Conservation (phyloP, 2,329 filamentous ascomycete species). For the Microcyclospora pomicola region DNA sequence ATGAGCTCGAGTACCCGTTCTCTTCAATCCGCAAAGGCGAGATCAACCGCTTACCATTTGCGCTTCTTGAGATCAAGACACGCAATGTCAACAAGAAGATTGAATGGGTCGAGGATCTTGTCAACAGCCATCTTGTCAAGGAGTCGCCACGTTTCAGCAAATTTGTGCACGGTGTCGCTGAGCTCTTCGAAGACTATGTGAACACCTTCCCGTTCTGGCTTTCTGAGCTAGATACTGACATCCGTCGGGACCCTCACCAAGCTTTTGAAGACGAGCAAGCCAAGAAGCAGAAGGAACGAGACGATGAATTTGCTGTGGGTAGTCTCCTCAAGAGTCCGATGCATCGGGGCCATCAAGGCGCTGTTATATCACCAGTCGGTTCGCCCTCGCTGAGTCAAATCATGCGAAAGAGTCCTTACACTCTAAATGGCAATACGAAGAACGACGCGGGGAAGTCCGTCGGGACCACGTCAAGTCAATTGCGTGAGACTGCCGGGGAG, state of each 20-base stretch:
- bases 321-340: conserved; percentile 49
- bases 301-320: conserved; percentile 80
- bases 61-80: conserved; percentile 84
- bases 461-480: conserved; percentile 12
- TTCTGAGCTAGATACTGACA: conserved; percentile 79
- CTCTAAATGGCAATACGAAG: too few relatives aligned
- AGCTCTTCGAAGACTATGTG: conserved; percentile 84
- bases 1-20: conserved; percentile 76
- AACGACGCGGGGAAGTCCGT: conserved; percentile 2
- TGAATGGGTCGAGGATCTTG: conserved; percentile 82
- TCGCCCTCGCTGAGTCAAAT: conserved; percentile 48
- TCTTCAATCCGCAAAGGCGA: conserved; percentile 77
- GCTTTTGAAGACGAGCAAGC: conserved; percentile 89
- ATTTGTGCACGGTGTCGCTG: conserved; percentile 85
- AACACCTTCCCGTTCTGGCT: conserved; percentile 97
- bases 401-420: too few relatives aligned
- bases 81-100: conserved; percentile 43
- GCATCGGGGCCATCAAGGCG: conserved; percentile 38
- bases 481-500: conserved; percentile 28
- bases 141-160: conserved; percentile 86
- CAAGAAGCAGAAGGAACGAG: conserved; percentile 62
- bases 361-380: conserved; percentile 52
- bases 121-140: conserved; percentile 83
- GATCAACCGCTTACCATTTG: conserved; percentile 79
- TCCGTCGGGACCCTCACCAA: conserved; percentile 77